Percentiles rank a stretch among this genome's conserved stretches.
These are phyloP conservation scores for Stephania cephalantha DNA, from an alignment of 164 flowering plant species.

Conservation along the genomic window DNA sequence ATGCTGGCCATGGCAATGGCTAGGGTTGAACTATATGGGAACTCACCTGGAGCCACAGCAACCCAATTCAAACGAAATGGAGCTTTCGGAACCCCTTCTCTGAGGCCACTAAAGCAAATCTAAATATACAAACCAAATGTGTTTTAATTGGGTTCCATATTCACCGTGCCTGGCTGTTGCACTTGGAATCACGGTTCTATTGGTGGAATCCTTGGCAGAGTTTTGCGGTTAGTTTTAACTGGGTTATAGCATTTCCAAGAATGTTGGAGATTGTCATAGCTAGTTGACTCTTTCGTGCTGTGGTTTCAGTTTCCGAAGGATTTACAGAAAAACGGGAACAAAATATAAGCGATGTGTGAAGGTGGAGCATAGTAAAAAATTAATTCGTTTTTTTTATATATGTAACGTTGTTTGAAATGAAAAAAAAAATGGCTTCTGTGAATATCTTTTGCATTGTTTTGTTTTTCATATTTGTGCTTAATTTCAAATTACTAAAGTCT, in stretches of 20 bases:
- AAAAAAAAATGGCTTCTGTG: neutral
- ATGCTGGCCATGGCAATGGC: constrained; percentile 99
- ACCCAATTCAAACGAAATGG: constrained; percentile 83
- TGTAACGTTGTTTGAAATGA: neutral
- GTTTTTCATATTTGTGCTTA: neutral
- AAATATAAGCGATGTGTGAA: neutral
- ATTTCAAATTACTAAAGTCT: neutral
- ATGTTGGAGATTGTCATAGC: neutral
- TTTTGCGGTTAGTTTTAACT: no score
- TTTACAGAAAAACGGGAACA: neutral
- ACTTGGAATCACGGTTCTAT: neutral
- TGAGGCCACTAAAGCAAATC: constrained; percentile 14
- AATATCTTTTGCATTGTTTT: neutral
- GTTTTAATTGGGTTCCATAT: neutral
- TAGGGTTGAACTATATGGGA: constrained; percentile 75
- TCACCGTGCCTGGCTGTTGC: neutral
- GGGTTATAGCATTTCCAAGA: neutral
- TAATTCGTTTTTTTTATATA: neutral
- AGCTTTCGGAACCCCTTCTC: constrained; percentile 87
- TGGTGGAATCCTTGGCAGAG: neutral
- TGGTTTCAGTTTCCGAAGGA: neutral
- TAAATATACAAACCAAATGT: neutral
- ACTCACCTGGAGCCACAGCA: constrained; percentile 31
- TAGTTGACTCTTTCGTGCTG: neutral
- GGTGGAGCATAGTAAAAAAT: neutral